Conservation (phyloP, 768 basidiomycete species). For the Clathrus columnatus region DNA sequence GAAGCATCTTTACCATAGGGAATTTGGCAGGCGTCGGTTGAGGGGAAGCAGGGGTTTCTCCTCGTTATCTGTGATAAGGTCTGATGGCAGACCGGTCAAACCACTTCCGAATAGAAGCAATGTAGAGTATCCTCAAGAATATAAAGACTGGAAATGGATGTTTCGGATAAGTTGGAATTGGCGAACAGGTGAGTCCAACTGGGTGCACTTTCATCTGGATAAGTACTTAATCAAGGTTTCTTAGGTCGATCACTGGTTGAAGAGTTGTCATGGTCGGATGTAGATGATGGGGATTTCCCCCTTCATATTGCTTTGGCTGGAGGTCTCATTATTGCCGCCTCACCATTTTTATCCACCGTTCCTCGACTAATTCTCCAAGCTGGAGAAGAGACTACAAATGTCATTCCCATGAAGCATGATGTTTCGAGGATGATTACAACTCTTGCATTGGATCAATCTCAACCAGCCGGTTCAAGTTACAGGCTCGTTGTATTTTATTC, state of each 20-base stretch:
- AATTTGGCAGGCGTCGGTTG: constrained; percentile 59
- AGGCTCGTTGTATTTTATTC: constrained; percentile 56
- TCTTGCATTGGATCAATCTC: constrained; percentile 69
- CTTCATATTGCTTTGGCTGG: constrained; percentile 52
- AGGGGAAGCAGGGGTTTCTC: constrained; percentile 56
- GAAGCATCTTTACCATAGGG: constrained; percentile 53
- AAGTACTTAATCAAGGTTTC: constrained; percentile 38
- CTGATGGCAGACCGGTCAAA: constrained; percentile 50
- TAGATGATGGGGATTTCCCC: constrained; percentile 1
- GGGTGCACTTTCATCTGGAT: neutral
- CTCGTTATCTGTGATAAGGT: constrained; percentile 27
- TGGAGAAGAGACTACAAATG: constrained; percentile 26
- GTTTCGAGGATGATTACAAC: constrained; percentile 43
- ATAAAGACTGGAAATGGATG: constrained; percentile 79
- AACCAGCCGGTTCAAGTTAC: constrained; percentile 30
- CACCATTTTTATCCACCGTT: constrained; percentile 25
- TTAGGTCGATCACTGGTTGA: constrained; percentile 25
- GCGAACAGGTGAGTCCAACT: constrained; percentile 48
- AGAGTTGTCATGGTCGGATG: neutral
- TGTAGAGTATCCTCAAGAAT: constrained; percentile 23
- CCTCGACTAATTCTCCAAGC: constrained; percentile 33
- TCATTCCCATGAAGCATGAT: constrained; percentile 29
- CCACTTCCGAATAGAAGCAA: constrained; percentile 46
- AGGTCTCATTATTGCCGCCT: constrained; percentile 47
- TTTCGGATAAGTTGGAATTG: constrained; percentile 78